Evolutionary conservation across 2,329 filamentous ascomycete genomes (phyloP).

Genomic region (Claviceps lovelessii): DNA sequence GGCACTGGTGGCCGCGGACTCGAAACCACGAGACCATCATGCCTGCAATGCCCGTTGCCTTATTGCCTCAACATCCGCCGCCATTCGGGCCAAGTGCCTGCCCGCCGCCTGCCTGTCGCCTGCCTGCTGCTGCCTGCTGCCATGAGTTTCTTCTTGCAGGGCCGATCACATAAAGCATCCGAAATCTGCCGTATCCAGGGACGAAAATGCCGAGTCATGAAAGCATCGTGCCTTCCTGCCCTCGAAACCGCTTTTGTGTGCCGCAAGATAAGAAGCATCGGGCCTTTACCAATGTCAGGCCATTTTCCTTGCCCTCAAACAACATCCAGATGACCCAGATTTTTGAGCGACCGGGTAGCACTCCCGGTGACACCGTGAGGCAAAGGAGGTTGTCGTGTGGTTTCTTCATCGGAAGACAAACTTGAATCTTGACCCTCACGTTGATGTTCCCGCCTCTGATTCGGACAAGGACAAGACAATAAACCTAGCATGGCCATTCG

Average conservation of each 20-base stretch:
- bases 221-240: too few species aligned
- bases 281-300: conserved; percentile 6
- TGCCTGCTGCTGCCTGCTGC: neutral
- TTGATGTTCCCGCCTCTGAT: neutral
- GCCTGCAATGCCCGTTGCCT: too few species aligned
- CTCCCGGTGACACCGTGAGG: conserved; percentile 2
- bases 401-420: neutral
- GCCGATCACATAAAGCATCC: neutral
- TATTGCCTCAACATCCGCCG: too few species aligned
- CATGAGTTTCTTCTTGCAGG: neutral
- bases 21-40: neutral
- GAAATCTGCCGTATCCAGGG: neutral
- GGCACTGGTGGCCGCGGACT: neutral
- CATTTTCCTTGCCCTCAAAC: conserved; percentile 2
- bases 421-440: neutral
- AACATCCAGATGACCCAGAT: neutral
- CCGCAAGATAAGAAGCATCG: neutral
- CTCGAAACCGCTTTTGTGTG: neutral
- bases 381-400: neutral
- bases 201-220: neutral
- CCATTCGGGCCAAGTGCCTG: neutral
- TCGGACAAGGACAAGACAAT: neutral
- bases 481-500: neutral
- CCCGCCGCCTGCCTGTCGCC: neutral
- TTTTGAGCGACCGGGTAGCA: conserved; percentile 4